Evolutionary conservation across 805 yeast genomes (phyloP).

Genomic region (Kazachstania bromeliacearum): DNA sequence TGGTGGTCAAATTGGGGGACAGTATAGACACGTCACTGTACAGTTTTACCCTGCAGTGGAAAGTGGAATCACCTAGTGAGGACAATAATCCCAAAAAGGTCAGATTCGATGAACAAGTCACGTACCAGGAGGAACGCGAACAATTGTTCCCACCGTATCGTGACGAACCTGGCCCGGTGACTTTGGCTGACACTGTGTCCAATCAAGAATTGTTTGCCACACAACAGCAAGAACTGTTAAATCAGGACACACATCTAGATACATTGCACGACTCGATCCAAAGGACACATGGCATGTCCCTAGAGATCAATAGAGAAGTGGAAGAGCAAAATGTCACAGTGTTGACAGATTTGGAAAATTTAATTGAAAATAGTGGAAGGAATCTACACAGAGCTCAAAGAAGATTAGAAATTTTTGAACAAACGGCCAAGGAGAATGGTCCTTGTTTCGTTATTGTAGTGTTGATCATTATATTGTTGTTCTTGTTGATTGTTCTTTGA

Average conservation of each 20-base stretch:
- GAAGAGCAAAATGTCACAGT: conserved; percentile 38
- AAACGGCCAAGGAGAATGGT: conserved; percentile 38
- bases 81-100: conserved; percentile 2
- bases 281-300: conserved; percentile 37
- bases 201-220: conserved; percentile 32
- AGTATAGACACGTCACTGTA: neutral
- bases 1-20: neutral
- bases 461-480: conserved; percentile 35
- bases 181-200: conserved; percentile 8
- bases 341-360: conserved; percentile 41
- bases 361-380: conserved; percentile 35
- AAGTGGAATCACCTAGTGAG: neutral
- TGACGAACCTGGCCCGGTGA: conserved; percentile 12
- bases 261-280: conserved; percentile 35
- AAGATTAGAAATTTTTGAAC: conserved; percentile 33
- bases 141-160: conserved; percentile 16
- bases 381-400: conserved; percentile 35
- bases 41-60: neutral
- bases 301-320: conserved; percentile 39
- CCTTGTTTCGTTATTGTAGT: conserved; percentile 41
- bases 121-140: conserved; percentile 2
- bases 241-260: conserved; percentile 39
- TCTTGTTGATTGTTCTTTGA: conserved; percentile 32
- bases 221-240: conserved; percentile 39
- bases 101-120: conserved; percentile 14